Conservation (phyloP, 768 basidiomycete species). For the Phanerochaete carnosa region DNA sequence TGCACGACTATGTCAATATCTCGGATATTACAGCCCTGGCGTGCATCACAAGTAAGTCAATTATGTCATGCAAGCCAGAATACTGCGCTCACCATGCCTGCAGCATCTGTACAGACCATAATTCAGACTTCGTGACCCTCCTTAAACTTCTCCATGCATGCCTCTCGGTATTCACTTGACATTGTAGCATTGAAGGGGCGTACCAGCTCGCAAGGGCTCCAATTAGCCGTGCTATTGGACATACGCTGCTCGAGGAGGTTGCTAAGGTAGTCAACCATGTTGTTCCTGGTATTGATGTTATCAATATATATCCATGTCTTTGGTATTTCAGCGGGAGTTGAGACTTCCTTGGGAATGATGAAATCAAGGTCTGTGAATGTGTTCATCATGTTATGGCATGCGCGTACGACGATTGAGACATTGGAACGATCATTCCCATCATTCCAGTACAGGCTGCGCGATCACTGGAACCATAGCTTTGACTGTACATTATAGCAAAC, state of each 20-base stretch:
- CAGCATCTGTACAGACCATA: constrained; percentile 24
- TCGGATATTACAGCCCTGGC: constrained; percentile 20
- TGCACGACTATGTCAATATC: constrained; percentile 22
- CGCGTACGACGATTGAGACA: constrained; percentile 23
- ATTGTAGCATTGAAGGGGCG: constrained; percentile 21
- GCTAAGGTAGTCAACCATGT: constrained; percentile 18
- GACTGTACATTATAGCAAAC: constrained; percentile 16
- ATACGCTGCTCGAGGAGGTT: not conserved
- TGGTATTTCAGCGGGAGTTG: constrained; percentile 8
- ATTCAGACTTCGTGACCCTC: constrained; percentile 12
- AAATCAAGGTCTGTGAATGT: constrained; percentile 25
- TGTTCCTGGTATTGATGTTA: constrained; percentile 14
- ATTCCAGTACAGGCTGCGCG: constrained; percentile 2
- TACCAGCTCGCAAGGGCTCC: not conserved
- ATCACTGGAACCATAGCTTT: constrained; percentile 14
- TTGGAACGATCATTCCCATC: constrained; percentile 24
- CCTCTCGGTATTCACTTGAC: constrained; percentile 11
- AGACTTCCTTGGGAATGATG: constrained; percentile 11
- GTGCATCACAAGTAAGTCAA: not conserved
- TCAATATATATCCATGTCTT: constrained; percentile 26
- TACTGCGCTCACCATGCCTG: constrained; percentile 13
- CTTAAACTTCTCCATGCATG: constrained; percentile 18
- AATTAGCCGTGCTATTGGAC: not conserved
- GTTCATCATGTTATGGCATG: constrained; percentile 19
- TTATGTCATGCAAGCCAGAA: too few relatives aligned